Evolutionary conservation across 306 rosid species (phyloP).

Genomic region (Pyrus betulifolia): DNA sequence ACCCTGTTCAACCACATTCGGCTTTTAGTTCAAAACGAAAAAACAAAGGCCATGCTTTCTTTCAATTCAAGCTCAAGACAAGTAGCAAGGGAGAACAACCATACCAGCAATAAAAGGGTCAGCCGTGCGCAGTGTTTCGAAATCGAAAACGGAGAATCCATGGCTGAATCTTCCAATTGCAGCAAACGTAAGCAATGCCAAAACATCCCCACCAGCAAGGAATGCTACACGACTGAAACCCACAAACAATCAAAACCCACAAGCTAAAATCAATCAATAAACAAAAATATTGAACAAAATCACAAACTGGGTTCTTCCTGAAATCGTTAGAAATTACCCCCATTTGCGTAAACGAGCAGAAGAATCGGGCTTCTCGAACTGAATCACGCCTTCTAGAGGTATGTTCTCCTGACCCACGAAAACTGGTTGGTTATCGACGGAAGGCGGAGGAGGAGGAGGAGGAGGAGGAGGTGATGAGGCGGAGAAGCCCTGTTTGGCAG

Average conservation of each 20-base stretch:
- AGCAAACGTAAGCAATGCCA: slow-evolving; percentile 75
- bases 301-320: not conserved
- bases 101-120: slow-evolving; percentile 94
- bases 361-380: slow-evolving; percentile 63
- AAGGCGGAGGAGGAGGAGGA: slow-evolving; percentile 35
- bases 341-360: slow-evolving; percentile 63
- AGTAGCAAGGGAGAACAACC: not conserved
- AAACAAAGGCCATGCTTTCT: not conserved
- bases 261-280: not conserved
- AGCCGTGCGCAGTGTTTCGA: slow-evolving; percentile 74
- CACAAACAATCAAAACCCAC: slow-evolving; percentile 1
- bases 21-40: not conserved
- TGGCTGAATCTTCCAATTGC: slow-evolving; percentile 86
- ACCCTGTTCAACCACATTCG: slow-evolving; percentile 45
- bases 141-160: slow-evolving; percentile 64
- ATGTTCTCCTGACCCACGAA: slow-evolving; percentile 59
- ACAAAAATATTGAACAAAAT: not conserved
- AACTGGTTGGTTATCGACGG: slow-evolving; percentile 39
- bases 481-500: slow-evolving; percentile 27
- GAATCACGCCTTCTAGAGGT: slow-evolving; percentile 93
- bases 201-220: slow-evolving; percentile 81
- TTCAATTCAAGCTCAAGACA: not conserved
- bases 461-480: slow-evolving; percentile 24
- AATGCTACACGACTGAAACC: slow-evolving; percentile 64
- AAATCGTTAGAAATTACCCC: slow-evolving; percentile 45